Evolutionary conservation across 768 basidiomycete species (phyloP).

Genomic region (Tulasnella sp.): DNA sequence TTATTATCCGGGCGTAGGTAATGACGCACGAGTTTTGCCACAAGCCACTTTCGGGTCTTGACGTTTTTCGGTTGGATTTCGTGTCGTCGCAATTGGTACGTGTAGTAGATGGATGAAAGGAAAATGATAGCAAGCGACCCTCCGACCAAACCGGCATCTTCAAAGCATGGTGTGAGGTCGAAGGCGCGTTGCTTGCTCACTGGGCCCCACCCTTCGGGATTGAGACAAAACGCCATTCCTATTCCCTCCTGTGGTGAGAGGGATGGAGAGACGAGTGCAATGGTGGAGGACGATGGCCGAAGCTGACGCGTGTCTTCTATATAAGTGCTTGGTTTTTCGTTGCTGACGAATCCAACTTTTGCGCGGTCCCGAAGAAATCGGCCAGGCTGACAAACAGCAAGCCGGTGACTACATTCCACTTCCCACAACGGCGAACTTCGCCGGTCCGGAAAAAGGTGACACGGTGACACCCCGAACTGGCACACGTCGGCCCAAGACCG

Average conservation of each 20-base stretch:
- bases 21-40: slow-evolving; percentile 65
- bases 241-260: neutral
- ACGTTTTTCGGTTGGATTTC: slow-evolving; percentile 40
- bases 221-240: slow-evolving; percentile 19
- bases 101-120: slow-evolving; percentile 44
- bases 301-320: neutral
- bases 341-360: slow-evolving; percentile 11
- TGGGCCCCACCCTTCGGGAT: slow-evolving; percentile 59
- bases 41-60: slow-evolving; percentile 49
- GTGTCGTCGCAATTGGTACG: slow-evolving; percentile 37
- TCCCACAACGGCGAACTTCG: neutral
- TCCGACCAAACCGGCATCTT: slow-evolving; percentile 66
- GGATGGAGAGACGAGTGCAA: neutral
- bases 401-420: neutral
- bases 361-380: neutral
- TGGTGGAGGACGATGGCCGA: neutral
- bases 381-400: neutral
- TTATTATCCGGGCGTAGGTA: neutral
- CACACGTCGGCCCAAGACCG: neutral
- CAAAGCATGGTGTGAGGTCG: slow-evolving; percentile 77
- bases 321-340: neutral
- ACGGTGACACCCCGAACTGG: neutral
- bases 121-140: slow-evolving; percentile 49
- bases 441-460: neutral
- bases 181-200: slow-evolving; percentile 60